These are phyloP conservation scores for Mycosphaerella sp. DNA, from an alignment of 2,329 filamentous ascomycete genomes.

Conservation along the genomic window DNA sequence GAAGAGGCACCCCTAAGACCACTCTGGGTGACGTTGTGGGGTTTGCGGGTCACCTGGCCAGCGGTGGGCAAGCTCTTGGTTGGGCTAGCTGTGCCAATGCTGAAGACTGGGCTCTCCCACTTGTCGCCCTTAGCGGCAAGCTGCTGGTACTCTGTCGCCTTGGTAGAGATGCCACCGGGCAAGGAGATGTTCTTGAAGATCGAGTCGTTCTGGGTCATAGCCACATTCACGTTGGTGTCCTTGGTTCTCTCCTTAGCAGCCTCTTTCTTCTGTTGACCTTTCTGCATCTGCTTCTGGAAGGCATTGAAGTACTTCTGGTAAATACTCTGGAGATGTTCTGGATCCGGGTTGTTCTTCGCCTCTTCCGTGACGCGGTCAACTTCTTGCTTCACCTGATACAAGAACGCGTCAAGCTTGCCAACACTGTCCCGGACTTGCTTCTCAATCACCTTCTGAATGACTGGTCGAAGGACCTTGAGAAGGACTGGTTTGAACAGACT, in stretches of 20 bases:
- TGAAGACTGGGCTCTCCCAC: slow-evolving; percentile 94
- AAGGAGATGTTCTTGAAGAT: slow-evolving; percentile 86
- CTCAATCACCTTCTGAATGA: slow-evolving; percentile 79
- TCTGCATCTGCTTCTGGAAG: slow-evolving; percentile 63
- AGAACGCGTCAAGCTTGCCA: slow-evolving; percentile 63
- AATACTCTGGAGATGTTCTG: slow-evolving; percentile 70
- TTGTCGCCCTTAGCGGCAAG: slow-evolving; percentile 79
- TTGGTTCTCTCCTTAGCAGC: slow-evolving; percentile 43
- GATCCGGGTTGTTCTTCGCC: slow-evolving; percentile 56
- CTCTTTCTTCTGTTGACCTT: slow-evolving; percentile 73
- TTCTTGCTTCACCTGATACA: slow-evolving; percentile 75
- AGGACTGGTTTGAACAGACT: slow-evolving; percentile 78
- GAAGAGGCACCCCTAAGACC: slow-evolving; percentile 16
- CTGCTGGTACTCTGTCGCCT: slow-evolving; percentile 90
- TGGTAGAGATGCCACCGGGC: slow-evolving; percentile 81
- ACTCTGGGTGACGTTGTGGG: slow-evolving; percentile 44
- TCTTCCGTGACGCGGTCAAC: slow-evolving; percentile 66
- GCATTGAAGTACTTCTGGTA: slow-evolving; percentile 79
- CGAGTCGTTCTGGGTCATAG: slow-evolving; percentile 80
- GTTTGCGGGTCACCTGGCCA: slow-evolving; percentile 52
- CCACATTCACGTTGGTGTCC: slow-evolving; percentile 72
- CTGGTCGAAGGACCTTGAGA: slow-evolving; percentile 75
- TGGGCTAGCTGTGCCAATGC: slow-evolving; percentile 69
- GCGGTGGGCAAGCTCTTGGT: slow-evolving; percentile 63
- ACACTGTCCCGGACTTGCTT: slow-evolving; percentile 82